Conservation (phyloP, 305 asterid species). For the Fraxinus dipetala region DNA sequence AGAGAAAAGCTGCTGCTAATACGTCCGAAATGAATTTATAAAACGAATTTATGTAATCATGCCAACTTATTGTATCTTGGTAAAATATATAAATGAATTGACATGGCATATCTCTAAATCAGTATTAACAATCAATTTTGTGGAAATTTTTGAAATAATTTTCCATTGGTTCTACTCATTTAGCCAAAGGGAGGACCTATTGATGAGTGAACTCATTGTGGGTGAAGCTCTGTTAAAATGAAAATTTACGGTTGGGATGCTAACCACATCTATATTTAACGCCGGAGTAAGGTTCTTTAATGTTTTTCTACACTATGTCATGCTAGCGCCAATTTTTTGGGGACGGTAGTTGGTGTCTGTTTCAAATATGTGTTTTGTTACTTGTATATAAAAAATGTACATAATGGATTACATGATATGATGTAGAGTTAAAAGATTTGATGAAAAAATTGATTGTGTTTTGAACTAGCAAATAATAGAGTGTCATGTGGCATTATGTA, state of each 20-base stretch:
- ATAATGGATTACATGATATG: not conserved
- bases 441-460: not conserved
- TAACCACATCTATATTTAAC: not conserved
- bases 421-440: not conserved
- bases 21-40: not conserved
- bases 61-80: not conserved
- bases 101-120: not conserved
- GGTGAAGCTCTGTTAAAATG: not conserved
- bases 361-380: not conserved
- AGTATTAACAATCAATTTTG: not conserved
- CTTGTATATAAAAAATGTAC: not conserved
- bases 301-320: not conserved
- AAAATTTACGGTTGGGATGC: not conserved
- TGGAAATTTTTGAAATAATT: not conserved
- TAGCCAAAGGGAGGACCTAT: not conserved
- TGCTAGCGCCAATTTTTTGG: not conserved
- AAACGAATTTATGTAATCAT: not conserved
- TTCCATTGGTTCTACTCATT: not conserved
- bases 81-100: not conserved
- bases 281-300: not conserved
- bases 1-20: not conserved
- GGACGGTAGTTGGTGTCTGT: not conserved
- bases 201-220: not conserved
- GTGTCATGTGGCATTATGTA: not conserved
- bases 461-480: not conserved